phyloP scores from a whole-genome alignment of 495 filamentous ascomycete species.

The Amorphotheca resinae region DNA sequence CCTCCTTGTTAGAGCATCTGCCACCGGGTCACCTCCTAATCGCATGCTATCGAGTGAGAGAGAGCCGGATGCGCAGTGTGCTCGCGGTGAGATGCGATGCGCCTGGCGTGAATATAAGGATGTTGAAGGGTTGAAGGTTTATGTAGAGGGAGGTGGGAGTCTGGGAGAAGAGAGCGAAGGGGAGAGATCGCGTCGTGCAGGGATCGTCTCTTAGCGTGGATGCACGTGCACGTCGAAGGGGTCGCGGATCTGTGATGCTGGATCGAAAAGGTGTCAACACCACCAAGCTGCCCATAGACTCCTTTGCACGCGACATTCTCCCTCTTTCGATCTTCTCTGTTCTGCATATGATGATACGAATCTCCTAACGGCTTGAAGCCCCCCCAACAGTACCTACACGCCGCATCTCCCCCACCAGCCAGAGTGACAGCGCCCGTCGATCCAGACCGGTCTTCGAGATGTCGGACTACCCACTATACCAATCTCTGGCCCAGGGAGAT shows the following conservation, averaged over 20 bases:
- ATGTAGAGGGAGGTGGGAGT: no score
- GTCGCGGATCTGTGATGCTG: no score
- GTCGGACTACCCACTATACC: constrained; percentile 70
- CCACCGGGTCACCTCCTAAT: neutral
- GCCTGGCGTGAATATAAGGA: no score
- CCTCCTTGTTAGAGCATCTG: constrained; percentile 7
- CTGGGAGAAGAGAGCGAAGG: no score
- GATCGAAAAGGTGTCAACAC: constrained; percentile 17
- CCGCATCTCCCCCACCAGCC: neutral
- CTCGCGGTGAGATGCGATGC: no score
- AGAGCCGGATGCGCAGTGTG: no score
- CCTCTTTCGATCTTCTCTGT: neutral
- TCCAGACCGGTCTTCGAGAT: no score
- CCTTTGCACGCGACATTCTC: constrained; percentile 1
- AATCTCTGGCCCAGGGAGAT: constrained; percentile 46
- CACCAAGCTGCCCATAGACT: neutral
- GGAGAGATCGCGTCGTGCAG: neutral
- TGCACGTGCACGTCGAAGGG: no score
- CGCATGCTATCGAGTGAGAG: constrained; percentile 11
- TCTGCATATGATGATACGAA: constrained; percentile 1
- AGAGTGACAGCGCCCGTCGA: no score
- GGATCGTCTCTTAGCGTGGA: neutral
- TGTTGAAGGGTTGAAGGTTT: no score
- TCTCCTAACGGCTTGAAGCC: neutral
- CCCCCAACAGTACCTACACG: neutral